phyloP scores from a whole-genome alignment of 2,329 filamentous ascomycete genomes.

The Neonectria magnoliae region DNA sequence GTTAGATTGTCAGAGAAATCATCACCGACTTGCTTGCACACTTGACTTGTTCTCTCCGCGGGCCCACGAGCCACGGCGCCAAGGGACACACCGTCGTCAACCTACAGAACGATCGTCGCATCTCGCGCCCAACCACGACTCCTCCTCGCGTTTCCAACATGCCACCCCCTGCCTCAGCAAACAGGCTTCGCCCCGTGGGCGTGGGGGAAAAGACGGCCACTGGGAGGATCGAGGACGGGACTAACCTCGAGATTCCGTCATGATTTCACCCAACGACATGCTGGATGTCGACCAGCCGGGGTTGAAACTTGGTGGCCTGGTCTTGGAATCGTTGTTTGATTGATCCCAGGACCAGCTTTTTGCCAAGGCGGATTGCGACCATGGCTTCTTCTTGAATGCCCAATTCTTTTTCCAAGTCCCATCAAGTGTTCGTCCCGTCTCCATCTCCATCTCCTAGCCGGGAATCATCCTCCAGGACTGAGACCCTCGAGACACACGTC shows the following conservation, averaged over 20 bases:
- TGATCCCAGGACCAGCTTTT: neutral
- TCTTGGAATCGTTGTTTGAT: no score
- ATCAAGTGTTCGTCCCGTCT: neutral
- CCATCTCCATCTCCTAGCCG: neutral
- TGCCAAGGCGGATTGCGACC: neutral
- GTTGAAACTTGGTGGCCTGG: no score
- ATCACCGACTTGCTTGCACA: no score
- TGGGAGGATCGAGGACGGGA: no score
- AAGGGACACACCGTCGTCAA: conserved; percentile 9
- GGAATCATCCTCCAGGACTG: neutral
- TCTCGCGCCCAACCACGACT: conserved; percentile 8
- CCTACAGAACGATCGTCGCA: conserved; percentile 10
- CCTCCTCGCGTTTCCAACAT: neutral
- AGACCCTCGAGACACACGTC: neutral
- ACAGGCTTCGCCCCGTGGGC: neutral
- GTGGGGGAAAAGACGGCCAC: neutral
- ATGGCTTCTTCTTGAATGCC: neutral
- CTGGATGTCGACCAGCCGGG: no score
- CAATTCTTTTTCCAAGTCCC: neutral
- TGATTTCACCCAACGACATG: no score
- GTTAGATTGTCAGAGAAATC: no score
- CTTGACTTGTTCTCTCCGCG: no score
- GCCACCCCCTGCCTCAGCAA: neutral
- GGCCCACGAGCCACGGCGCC: neutral
- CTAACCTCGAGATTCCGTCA: no score